Conservation (phyloP, 1,284 basidiomycete species). For the Agaricales sp. region DNA sequence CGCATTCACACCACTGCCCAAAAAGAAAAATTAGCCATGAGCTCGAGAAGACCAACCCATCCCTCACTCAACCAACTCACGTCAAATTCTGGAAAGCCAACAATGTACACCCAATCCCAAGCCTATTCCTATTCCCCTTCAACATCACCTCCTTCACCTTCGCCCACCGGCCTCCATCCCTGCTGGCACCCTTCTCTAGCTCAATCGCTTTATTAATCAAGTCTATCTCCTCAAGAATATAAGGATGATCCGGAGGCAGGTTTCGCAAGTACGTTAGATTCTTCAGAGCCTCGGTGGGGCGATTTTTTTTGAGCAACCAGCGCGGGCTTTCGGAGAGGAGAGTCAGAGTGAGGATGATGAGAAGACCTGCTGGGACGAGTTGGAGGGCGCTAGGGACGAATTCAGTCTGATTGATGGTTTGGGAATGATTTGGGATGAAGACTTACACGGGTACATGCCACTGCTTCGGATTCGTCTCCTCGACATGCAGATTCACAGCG, state of each 20-base stretch:
- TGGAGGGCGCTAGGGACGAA: constrained; percentile 5
- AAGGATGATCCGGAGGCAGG: constrained; percentile 13
- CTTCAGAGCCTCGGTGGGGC: constrained; percentile 23
- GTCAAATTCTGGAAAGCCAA: not conserved
- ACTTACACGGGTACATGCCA: constrained; percentile 2
- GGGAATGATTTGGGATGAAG: not conserved
- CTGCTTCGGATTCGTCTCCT: not conserved
- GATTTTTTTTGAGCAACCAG: constrained; percentile 34
- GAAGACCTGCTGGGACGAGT: constrained; percentile 4
- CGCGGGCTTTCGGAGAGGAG: constrained; percentile 39
- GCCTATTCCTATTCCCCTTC: not conserved
- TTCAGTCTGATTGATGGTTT: not conserved
- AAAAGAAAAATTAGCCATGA: no score
- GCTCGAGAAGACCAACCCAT: no score
- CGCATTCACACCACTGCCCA: constrained; percentile 3
- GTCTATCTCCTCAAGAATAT: constrained; percentile 2
- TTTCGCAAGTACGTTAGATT: constrained; percentile 30
- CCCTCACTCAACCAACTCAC: not conserved
- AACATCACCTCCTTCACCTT: not conserved
- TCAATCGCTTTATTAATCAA: constrained; percentile 2
- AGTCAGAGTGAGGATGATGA: constrained; percentile 27
- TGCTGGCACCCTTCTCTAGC: not conserved
- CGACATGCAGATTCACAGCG: not conserved
- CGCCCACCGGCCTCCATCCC: not conserved
- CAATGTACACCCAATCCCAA: not conserved